phyloP scores from a whole-genome alignment of 2,329 filamentous ascomycete species.

The Graphium sp. region DNA sequence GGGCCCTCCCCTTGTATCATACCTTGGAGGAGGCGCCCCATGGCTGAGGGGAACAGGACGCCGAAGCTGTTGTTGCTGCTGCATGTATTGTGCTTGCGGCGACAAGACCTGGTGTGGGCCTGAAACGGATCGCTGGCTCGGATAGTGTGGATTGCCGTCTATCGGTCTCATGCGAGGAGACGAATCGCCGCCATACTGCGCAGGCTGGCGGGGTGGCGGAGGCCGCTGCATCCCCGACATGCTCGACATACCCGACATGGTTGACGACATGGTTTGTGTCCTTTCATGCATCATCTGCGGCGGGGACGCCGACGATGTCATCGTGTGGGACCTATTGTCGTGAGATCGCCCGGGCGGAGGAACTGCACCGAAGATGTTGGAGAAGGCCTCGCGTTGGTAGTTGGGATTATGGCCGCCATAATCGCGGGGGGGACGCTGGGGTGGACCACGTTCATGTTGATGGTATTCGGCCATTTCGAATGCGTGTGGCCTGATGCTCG shows the following conservation, averaged over 20 bases:
- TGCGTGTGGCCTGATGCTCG: too few species aligned
- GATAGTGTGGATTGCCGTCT: constrained; percentile 33
- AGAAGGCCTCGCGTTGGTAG: constrained; percentile 81
- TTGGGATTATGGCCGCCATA: constrained; percentile 32
- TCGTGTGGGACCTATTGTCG: too few species aligned
- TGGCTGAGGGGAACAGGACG: constrained; percentile 19
- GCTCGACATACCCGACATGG: constrained; percentile 7
- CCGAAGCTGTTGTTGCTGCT: constrained; percentile 26
- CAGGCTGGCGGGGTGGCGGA: constrained; percentile 36
- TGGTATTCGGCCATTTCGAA: constrained; percentile 49
- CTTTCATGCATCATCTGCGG: constrained; percentile 35
- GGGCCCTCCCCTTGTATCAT: constrained; percentile 15
- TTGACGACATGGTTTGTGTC: constrained; percentile 61
- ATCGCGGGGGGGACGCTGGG: constrained; percentile 23
- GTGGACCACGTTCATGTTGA: constrained; percentile 31
- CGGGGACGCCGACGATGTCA: constrained; percentile 61
- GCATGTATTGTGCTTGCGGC: constrained; percentile 26
- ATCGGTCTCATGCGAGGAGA: constrained; percentile 14
- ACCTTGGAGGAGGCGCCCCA: constrained; percentile 17
- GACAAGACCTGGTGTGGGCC: constrained; percentile 26
- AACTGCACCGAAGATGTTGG: constrained; percentile 82
- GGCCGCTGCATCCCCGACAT: constrained; percentile 39
- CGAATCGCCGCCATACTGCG: constrained; percentile 17
- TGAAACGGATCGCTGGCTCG: constrained; percentile 32
- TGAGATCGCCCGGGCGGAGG: constrained; percentile 76